Evolutionary conservation across 768 basidiomycete genomes (phyloP).

Genomic region (Amanita phalloides): DNA sequence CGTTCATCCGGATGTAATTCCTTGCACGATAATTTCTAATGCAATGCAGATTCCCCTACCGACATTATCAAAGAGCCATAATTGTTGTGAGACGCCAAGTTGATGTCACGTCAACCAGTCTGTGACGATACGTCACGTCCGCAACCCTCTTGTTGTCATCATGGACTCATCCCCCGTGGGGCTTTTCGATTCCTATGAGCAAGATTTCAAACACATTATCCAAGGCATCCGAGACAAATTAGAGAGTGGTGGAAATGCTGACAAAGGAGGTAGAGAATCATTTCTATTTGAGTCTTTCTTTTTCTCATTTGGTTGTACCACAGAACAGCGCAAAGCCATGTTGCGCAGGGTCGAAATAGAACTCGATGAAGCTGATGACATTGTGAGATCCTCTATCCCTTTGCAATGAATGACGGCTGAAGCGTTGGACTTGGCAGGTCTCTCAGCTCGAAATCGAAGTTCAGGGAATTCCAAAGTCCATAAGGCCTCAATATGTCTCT

Average conservation of each 20-base stretch:
- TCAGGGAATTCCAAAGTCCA: conserved; percentile 81
- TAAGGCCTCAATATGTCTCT: conserved; percentile 56
- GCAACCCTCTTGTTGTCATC: background rate
- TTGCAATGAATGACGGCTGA: background rate
- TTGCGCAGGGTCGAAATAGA: conserved; percentile 79
- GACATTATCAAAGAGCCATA: too few relatives aligned
- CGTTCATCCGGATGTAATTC: too few relatives aligned
- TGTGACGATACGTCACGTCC: background rate
- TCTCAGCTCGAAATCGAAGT: conserved; percentile 94
- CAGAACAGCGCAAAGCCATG: conserved; percentile 76
- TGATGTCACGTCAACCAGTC: too few relatives aligned
- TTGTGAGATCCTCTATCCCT: conserved; percentile 35
- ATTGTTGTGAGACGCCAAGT: too few relatives aligned
- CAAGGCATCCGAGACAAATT: conserved; percentile 64
- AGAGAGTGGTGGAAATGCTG: conserved; percentile 53
- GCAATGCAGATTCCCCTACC: too few relatives aligned
- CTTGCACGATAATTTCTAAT: too few relatives aligned
- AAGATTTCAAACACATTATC: conserved; percentile 71
- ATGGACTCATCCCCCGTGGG: conserved; percentile 68
- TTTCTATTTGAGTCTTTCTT: background rate
- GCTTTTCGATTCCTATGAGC: conserved; percentile 74
- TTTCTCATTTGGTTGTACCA: background rate
- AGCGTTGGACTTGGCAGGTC: conserved; percentile 35
- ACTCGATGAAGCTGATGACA: conserved; percentile 91
- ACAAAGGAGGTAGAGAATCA: conserved; percentile 51